A percentile compares a stretch with the other conserved stretches of the same genome.
These are phyloP conservation scores for Colletotrichum horii DNA, from an alignment of 2,329 filamentous ascomycete genomes.

Conservation along the genomic window DNA sequence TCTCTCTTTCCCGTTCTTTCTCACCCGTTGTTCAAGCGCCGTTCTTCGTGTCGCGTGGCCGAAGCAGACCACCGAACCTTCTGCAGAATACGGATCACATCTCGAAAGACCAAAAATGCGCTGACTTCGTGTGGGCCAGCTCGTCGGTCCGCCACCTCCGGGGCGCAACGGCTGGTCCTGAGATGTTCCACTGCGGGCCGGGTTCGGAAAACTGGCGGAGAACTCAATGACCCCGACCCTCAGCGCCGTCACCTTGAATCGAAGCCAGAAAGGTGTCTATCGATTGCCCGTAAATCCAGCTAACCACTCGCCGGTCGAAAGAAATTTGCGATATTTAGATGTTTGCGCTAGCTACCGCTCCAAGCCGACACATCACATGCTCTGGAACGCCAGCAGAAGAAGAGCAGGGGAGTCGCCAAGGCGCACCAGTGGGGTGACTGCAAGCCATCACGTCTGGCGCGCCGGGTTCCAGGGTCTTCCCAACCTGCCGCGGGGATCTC, in stretches of 20 bases:
- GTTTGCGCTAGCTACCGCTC: background rate
- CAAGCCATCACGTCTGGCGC: background rate
- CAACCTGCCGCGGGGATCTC: conserved; percentile 12
- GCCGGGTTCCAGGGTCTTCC: background rate
- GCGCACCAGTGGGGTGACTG: conserved; percentile 1
- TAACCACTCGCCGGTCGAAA: background rate
- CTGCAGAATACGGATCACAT: background rate
- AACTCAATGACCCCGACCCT: background rate
- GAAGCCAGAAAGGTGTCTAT: background rate
- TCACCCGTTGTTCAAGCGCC: background rate
- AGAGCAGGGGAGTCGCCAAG: background rate
- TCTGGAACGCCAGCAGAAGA: background rate
- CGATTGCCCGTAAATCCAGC: background rate
- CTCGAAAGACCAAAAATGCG: background rate
- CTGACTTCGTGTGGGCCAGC: background rate
- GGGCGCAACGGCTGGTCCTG: background rate
- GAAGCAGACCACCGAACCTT: background rate
- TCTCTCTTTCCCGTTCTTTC: background rate
- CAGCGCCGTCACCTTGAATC: background rate
- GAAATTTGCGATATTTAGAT: background rate
- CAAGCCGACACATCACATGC: background rate
- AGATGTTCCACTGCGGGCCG: background rate
- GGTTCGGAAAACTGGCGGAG: conserved; percentile 14
- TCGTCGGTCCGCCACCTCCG: background rate
- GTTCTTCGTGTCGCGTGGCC: background rate